Percentiles rank a stretch among this genome's conserved stretches.
Conservation (phyloP, 805 yeast genomes). For the Wickerhamiella azyma region DNA sequence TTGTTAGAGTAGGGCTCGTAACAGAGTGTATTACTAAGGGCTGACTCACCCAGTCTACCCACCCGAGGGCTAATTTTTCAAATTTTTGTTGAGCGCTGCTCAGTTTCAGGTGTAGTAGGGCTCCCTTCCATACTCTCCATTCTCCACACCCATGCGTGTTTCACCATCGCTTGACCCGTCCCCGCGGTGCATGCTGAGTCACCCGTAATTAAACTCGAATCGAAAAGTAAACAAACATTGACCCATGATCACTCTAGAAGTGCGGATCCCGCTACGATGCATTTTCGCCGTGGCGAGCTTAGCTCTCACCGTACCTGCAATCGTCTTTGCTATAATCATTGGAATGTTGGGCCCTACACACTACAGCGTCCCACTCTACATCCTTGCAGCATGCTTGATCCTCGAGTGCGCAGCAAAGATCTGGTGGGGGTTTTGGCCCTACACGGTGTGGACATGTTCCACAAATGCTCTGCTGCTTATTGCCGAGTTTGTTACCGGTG, state of each 20-base stretch:
- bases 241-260: constrained; percentile 6
- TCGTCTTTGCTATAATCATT: not conserved
- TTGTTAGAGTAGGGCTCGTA: not conserved
- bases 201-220: not conserved
- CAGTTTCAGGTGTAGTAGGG: too few relatives aligned
- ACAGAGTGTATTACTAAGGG: not conserved
- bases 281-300: not conserved
- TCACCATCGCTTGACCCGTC: too few relatives aligned
- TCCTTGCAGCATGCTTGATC: not conserved
- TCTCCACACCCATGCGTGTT: too few relatives aligned
- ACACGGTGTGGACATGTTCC: not conserved
- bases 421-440: not conserved
- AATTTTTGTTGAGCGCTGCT: too few relatives aligned
- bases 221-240: constrained; percentile 5
- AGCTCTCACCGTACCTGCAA: not conserved
- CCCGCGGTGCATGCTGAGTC: not conserved
- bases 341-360: not conserved
- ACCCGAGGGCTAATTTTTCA: too few relatives aligned
- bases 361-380: not conserved
- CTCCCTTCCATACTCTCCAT: too few relatives aligned
- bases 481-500: not conserved
- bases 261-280: not conserved
- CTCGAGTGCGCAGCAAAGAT: not conserved
- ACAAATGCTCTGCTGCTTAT: not conserved
- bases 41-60: too few relatives aligned